These are phyloP conservation scores for Hypericum androsaemum DNA, from an alignment of 345 rosid genomes.

Conservation along the genomic window DNA sequence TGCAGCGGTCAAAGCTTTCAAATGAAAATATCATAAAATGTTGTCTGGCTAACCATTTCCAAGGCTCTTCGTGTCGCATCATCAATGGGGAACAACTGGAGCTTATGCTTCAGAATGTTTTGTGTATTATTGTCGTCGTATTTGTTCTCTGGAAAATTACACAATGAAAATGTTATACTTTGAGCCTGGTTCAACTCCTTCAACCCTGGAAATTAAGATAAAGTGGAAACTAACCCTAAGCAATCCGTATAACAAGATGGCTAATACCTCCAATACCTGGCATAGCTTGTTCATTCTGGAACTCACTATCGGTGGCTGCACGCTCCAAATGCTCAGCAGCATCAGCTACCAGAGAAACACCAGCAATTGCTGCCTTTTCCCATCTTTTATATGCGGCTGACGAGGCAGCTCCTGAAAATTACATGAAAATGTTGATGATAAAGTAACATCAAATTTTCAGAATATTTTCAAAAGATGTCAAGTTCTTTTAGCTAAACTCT, in stretches of 20 bases:
- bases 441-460: too few relatives aligned
- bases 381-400: conserved; percentile 77
- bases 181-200: conserved; percentile 29
- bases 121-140: conserved; percentile 38
- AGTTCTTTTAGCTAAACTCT: too few relatives aligned
- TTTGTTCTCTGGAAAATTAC: conserved; percentile 37
- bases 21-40: conserved; percentile 13
- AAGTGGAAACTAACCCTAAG: background rate
- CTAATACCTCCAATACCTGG: conserved; percentile 18
- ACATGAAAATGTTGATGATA: conserved; percentile 8
- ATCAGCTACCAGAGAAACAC: conserved; percentile 98
- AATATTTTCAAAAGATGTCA: too few relatives aligned
- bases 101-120: conserved; percentile 63
- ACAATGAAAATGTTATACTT: conserved; percentile 32
- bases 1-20: conserved; percentile 10
- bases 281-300: conserved; percentile 38
- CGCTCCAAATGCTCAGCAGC: conserved; percentile 98
- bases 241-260: conserved; percentile 1
- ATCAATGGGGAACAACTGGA: conserved; percentile 93
- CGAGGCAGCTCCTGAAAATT: conserved; percentile 31
- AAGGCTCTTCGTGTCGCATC: conserved; percentile 74
- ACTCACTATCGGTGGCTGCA: conserved; percentile 41
- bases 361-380: conserved; percentile 99
- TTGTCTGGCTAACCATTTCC: conserved; percentile 58
- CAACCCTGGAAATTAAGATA: conserved; percentile 34